phyloP scores from a whole-genome alignment of 1,139 yeast genomes.

The Saccharomycopsis hybrid region DNA sequence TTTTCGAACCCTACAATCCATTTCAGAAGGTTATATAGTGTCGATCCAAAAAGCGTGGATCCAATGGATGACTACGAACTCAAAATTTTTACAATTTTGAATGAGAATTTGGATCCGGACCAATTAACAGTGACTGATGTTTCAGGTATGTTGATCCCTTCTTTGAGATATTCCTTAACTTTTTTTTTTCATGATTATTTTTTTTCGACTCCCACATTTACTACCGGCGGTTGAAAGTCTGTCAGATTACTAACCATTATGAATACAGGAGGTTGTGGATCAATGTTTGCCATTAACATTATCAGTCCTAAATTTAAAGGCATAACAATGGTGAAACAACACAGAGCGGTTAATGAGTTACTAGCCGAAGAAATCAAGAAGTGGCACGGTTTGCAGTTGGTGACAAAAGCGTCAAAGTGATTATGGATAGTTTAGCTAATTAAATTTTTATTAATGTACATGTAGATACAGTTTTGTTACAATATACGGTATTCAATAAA shows the following conservation, averaged over 20 bases:
- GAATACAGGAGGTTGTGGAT: constrained; percentile 83
- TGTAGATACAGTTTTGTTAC: neutral
- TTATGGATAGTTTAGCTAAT: neutral
- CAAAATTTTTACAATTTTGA: constrained; percentile 40
- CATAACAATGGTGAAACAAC: constrained; percentile 81
- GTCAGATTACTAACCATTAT: neutral
- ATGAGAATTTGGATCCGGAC: constrained; percentile 38
- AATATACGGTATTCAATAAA: no score
- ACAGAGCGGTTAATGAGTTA: constrained; percentile 75
- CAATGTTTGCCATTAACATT: constrained; percentile 87
- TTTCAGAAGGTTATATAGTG: constrained; percentile 10
- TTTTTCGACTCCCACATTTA: no score
- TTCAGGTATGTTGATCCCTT: constrained; percentile 26
- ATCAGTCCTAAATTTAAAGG: constrained; percentile 75
- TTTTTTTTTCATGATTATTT: neutral
- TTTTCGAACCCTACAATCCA: no score
- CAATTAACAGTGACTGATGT: constrained; percentile 46
- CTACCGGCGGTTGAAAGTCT: neutral
- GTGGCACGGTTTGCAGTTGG: constrained; percentile 94
- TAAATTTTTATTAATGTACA: neutral
- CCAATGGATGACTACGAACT: constrained; percentile 46
- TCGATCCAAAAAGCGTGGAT: constrained; percentile 13
- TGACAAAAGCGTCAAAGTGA: constrained; percentile 48
- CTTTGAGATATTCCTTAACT: neutral
- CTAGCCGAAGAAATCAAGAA: constrained; percentile 78